phyloP scores from a whole-genome alignment of 805 yeast genomes.

The Candida parachauliodes region DNA sequence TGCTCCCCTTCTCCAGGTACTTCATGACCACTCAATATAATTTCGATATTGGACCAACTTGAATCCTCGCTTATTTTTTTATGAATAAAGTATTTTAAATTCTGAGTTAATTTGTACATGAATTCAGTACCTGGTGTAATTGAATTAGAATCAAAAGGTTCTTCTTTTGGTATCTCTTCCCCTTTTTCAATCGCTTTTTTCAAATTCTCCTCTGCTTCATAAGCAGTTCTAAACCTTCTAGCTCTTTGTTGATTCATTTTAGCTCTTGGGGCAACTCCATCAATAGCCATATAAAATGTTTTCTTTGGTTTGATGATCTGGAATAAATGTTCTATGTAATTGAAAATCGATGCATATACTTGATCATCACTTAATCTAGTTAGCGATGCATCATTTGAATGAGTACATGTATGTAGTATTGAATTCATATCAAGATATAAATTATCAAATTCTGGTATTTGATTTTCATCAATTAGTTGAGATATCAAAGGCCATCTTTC shows the following conservation, averaged over 20 bases:
- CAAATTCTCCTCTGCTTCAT: slow-evolving; percentile 81
- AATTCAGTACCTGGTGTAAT: slow-evolving; percentile 97
- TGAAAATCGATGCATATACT: slow-evolving; percentile 88
- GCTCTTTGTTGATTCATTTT: slow-evolving; percentile 98
- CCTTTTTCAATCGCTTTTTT: slow-evolving; percentile 73
- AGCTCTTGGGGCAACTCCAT: slow-evolving; percentile 98
- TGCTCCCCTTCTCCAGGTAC: slow-evolving; percentile 99
- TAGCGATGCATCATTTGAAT: slow-evolving; percentile 66
- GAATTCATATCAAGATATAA: slow-evolving; percentile 97
- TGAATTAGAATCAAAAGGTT: slow-evolving; percentile 85
- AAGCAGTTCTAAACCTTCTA: slow-evolving; percentile 90
- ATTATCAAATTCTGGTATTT: slow-evolving; percentile 92
- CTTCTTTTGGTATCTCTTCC: slow-evolving; percentile 71
- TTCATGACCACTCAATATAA: slow-evolving; percentile 87
- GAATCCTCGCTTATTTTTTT: slow-evolving; percentile 84
- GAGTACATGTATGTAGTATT: slow-evolving; percentile 90
- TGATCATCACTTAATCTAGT: slow-evolving; percentile 79
- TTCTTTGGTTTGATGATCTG: slow-evolving; percentile 82
- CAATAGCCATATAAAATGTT: slow-evolving; percentile 92
- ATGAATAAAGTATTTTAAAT: slow-evolving; percentile 82
- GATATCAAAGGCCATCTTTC: slow-evolving; percentile 98
- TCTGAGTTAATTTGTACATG: slow-evolving; percentile 82
- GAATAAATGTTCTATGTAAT: slow-evolving; percentile 91
- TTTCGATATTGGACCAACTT: slow-evolving; percentile 75
- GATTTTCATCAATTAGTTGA: slow-evolving; percentile 68